Evolutionary conservation across 306 rosid species (phyloP).

Genomic region (Parietaria judaica): DNA sequence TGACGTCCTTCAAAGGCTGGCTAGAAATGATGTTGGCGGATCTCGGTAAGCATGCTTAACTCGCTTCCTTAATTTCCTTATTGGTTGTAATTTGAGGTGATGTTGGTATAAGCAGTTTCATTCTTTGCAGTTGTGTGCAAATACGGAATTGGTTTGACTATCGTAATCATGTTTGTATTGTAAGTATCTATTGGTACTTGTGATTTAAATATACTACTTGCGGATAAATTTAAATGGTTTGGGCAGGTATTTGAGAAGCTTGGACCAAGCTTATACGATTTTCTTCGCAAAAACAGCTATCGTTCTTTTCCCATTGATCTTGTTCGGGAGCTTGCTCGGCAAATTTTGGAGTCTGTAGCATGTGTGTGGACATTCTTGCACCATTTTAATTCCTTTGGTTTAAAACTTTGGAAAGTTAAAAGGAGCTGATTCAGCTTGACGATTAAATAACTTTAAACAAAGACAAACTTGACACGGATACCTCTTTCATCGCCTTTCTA

Average conservation of each 20-base stretch:
- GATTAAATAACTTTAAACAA: conserved; percentile 14
- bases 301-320: conserved; percentile 87
- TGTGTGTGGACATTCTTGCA: conserved; percentile 79
- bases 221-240: conserved; percentile 82
- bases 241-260: conserved; percentile 90
- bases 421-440: conserved; percentile 1
- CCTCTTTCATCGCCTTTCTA: conserved; percentile 9
- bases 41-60: conserved; percentile 43
- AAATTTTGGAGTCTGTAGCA: conserved; percentile 94
- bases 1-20: conserved; percentile 59
- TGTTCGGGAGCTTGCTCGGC: conserved; percentile 89
- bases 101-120: conserved; percentile 59
- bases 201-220: conserved; percentile 64
- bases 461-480: conserved; percentile 19
- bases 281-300: conserved; percentile 87
- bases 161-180: conserved; percentile 83
- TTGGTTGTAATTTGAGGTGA: conserved; percentile 37
- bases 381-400: conserved; percentile 26
- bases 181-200: conserved; percentile 65
- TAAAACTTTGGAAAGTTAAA: neutral
- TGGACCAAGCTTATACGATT: conserved; percentile 92
- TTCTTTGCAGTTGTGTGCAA: conserved; percentile 94
- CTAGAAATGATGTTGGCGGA: conserved; percentile 55
- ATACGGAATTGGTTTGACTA: conserved; percentile 74
- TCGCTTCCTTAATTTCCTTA: conserved; percentile 9